Conservation (phyloP, 768 basidiomycete species). For the Collybia mongolica region DNA sequence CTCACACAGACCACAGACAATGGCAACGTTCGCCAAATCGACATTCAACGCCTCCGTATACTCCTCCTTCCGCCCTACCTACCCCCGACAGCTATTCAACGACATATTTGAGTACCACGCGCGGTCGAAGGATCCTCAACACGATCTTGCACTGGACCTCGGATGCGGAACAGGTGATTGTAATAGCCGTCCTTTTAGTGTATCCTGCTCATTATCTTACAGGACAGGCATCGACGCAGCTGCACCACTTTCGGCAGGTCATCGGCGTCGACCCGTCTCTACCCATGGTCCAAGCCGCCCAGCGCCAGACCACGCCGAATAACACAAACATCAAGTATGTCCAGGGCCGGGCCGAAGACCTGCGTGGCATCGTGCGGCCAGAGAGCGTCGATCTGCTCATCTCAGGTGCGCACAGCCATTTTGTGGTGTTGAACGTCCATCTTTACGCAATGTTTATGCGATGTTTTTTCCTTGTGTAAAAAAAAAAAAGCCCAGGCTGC, state of each 20-base stretch:
- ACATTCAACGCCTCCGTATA: conserved; percentile 70
- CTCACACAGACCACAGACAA: too few species aligned
- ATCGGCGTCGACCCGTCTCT: conserved; percentile 75
- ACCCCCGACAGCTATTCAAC: conserved; percentile 65
- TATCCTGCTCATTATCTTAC: too few species aligned
- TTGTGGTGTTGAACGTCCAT: too few species aligned
- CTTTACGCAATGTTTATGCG: too few species aligned
- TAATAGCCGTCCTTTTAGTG: too few species aligned
- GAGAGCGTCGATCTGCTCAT: conserved; percentile 64
- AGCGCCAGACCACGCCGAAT: conserved; percentile 15
- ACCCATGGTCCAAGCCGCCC: conserved; percentile 65
- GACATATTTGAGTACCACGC: conserved; percentile 60
- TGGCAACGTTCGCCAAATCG: conserved; percentile 76
- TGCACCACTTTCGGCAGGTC: conserved; percentile 55
- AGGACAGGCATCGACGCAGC: conserved; percentile 71
- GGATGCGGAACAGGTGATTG: conserved; percentile 80
- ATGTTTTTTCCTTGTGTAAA: too few species aligned
- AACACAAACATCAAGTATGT: conserved; percentile 23
- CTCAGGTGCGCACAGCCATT: conserved; percentile 39
- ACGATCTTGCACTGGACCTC: conserved; percentile 67
- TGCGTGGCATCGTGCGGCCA: conserved; percentile 39
- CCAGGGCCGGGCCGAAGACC: conserved; percentile 51
- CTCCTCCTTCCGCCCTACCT: conserved; percentile 69
- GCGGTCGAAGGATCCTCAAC: conserved; percentile 25
- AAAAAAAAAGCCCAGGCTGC: conserved; percentile 75